A percentile compares a stretch with the other conserved stretches of the same genome.
These are phyloP conservation scores for Chaetothyriales sp. DNA, from an alignment of 2,329 filamentous ascomycete species.

Conservation along the genomic window DNA sequence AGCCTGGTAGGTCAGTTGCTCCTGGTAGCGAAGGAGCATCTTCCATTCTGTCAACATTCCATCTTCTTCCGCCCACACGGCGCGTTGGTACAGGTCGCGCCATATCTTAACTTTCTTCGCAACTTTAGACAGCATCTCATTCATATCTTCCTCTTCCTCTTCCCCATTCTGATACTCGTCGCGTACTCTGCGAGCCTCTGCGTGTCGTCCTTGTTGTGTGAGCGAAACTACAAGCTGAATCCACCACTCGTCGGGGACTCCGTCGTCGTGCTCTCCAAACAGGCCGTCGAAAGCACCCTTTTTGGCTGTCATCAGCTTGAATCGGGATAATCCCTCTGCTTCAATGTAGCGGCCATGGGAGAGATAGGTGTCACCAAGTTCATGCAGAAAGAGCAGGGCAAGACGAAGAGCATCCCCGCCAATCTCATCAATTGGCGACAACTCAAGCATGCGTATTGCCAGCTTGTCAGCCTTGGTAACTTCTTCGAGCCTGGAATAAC, in stretches of 20 bases:
- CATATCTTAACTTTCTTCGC: neutral
- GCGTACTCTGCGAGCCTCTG: conserved; percentile 2
- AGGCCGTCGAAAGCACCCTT: conserved; percentile 1
- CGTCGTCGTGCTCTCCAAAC: neutral
- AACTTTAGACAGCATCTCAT: neutral
- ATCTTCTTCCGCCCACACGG: neutral
- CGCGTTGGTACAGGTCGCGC: neutral
- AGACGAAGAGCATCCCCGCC: conserved; percentile 1
- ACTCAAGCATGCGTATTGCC: conserved; percentile 3
- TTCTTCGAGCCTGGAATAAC: conserved; percentile 1
- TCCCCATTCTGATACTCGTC: conserved; percentile 3
- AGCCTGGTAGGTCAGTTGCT: neutral
- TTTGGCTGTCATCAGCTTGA: conserved; percentile 1
- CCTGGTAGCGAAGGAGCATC: neutral
- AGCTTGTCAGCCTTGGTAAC: conserved; percentile 3
- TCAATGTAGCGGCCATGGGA: conserved; percentile 4
- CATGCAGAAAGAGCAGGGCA: conserved; percentile 2
- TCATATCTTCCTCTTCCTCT: neutral
- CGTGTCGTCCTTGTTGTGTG: conserved; percentile 3
- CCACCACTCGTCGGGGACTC: neutral
- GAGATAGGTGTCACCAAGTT: conserved; percentile 1
- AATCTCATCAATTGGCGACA: conserved; percentile 1
- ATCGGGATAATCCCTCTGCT: conserved; percentile 5
- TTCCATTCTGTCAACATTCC: neutral
- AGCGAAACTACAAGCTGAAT: conserved; percentile 3